Base-by-base conservation (phyloP, 2,329 filamentous ascomycete genomes). In the Mycosphaerella sp. region DNA sequence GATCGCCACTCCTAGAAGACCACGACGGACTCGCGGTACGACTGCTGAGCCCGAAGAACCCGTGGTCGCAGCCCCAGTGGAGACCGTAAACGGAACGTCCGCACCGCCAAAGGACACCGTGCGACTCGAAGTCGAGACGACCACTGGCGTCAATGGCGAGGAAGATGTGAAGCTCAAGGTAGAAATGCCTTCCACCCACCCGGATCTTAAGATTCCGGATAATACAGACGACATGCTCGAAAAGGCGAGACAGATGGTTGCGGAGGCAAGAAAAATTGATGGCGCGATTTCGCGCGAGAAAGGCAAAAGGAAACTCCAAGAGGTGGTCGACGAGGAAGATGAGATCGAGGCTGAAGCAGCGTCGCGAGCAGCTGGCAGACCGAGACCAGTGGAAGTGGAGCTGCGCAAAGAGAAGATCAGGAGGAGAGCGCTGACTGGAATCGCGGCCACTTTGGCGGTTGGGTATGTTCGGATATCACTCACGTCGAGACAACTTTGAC, bases 161-260 rank as follows among this genome's bases (percentile, higher is more conserved):
- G 86, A 83, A 50, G 81, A 81, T 59, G 90, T 85, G 6, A 82
- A 83, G 41, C 82, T 91, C 43, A 85, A 85, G 55, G 76, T 93
- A 9, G 86, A 93, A 58, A 77, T 93, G 64, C 87, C 89, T 3
- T 76, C 81, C 8, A 79, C 78, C 47, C 74, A 77, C 41, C 75
- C 81, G 0, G 81, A 87, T 54, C 77, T 89, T 7, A 84, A 86
- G 0, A 80, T 83, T 10, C 82, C 87, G 0, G 86, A 89, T 57
- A 86, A 93, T 62, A 44, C 44, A 5, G 79, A 86, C 51, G 80
- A 84, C 49, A 89, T 96, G 85, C 85, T 97, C 53, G 84, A 84
- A 25, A 83, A 88, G 63, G 93, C 93, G 28, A 89, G 85, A 72
- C 81, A 84, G 60, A 95, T 96, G 87, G 90, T 96, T 4, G 79